Evolutionary conservation across 805 yeast species (phyloP).

Genomic region (Saccharomycodes ludwigii): DNA sequence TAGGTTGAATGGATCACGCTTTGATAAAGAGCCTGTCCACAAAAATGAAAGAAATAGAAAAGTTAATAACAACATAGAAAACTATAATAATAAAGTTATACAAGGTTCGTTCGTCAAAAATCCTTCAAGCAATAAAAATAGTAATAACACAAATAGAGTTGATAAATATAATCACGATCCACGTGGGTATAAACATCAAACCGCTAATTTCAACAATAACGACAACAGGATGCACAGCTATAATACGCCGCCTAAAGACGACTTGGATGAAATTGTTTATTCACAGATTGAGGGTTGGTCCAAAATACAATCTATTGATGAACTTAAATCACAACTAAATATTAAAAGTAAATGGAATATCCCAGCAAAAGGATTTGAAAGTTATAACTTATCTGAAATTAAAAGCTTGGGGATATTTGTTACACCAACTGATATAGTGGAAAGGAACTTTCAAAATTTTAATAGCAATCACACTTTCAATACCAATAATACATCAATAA

Average conservation of each 20-base stretch:
- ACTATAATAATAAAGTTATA: neutral
- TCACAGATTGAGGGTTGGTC: neutral
- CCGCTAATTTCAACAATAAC: conserved; percentile 8
- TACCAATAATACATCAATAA: too few relatives aligned
- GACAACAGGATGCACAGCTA: conserved; percentile 5
- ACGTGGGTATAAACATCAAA: conserved; percentile 11
- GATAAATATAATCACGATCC: conserved; percentile 8
- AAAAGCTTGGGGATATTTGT: conserved; percentile 12
- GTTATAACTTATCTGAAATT: neutral
- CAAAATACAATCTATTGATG: neutral
- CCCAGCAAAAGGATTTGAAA: neutral
- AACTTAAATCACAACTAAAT: neutral
- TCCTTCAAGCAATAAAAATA: conserved; percentile 8
- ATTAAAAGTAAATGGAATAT: neutral
- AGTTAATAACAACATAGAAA: conserved; percentile 13
- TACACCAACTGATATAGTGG: too few relatives aligned
- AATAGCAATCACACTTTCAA: too few relatives aligned
- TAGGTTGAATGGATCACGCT: conserved; percentile 10
- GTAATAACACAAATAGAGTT: conserved; percentile 9
- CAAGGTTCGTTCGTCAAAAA: conserved; percentile 8
- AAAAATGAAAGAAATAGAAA: conserved; percentile 11
- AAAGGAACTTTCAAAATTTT: too few relatives aligned
- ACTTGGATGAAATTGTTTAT: neutral
- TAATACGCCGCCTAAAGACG: neutral
- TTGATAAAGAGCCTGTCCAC: conserved; percentile 8